These are phyloP conservation scores for Calonectria crousiana DNA, from an alignment of 2,329 filamentous ascomycete genomes.

Conservation along the genomic window DNA sequence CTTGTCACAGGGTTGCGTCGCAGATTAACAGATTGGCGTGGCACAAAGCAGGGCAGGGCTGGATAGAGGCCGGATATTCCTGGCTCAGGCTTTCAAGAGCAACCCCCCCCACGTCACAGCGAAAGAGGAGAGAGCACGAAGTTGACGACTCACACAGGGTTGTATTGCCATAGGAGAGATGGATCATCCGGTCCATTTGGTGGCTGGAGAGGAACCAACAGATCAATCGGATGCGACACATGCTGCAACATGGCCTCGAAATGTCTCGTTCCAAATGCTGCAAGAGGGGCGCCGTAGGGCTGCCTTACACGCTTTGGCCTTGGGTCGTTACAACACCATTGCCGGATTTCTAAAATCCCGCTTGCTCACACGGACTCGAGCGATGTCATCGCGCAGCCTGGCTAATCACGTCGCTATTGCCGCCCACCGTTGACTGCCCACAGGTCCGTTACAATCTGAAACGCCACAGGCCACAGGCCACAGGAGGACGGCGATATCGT, in stretches of 20 bases:
- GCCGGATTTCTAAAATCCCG: background rate
- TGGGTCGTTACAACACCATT: background rate
- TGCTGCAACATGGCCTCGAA: background rate
- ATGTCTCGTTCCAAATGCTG: slow-evolving; percentile 5
- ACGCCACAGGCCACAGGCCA: background rate
- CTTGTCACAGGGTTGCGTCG: slow-evolving; percentile 12
- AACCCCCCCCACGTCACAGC: slow-evolving; percentile 22
- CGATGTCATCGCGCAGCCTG: slow-evolving; percentile 14
- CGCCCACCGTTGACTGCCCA: background rate
- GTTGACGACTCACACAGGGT: slow-evolving; percentile 2
- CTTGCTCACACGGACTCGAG: background rate
- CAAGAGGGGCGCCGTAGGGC: background rate
- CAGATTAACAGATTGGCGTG: slow-evolving; percentile 21
- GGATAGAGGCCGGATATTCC: background rate
- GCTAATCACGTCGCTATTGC: background rate
- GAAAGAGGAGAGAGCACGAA: slow-evolving; percentile 2
- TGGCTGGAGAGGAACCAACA: background rate
- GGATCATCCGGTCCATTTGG: slow-evolving; percentile 10
- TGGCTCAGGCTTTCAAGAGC: background rate
- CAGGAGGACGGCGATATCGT: slow-evolving; percentile 27
- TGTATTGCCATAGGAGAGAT: background rate
- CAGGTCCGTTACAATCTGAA: slow-evolving; percentile 20
- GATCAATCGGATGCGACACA: background rate
- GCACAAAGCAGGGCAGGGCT: slow-evolving; percentile 16
- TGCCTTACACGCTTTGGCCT: background rate